These are phyloP conservation scores for Amaranthus hypochondriacus DNA, from an alignment of 148 eudicot species.

Conservation along the genomic window DNA sequence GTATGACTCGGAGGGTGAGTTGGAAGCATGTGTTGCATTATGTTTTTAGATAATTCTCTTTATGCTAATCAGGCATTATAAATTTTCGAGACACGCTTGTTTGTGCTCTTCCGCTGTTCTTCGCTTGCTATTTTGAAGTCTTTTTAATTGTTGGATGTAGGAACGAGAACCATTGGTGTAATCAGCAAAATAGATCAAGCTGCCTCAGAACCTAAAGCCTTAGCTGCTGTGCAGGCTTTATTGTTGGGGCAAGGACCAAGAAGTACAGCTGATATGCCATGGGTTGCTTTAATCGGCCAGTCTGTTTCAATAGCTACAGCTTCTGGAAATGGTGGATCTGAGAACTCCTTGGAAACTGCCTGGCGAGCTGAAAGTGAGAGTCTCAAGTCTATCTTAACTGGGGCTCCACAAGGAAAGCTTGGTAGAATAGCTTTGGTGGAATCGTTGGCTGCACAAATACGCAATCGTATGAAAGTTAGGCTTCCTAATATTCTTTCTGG, in stretches of 20 bases:
- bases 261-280: conserved; percentile 84
- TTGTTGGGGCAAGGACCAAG: conserved; percentile 89
- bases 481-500: conserved; percentile 89
- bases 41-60: not conserved
- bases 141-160: conserved; percentile 31
- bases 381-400: conserved; percentile 80
- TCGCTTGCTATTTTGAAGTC: not conserved
- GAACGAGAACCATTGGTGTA: conserved; percentile 92
- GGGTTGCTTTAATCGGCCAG: conserved; percentile 98
- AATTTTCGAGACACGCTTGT: not conserved
- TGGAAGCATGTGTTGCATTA: conserved; percentile 14
- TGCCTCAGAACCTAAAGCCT: conserved; percentile 79
- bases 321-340: conserved; percentile 78
- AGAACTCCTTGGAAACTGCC: conserved; percentile 90
- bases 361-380: conserved; percentile 99
- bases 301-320: conserved; percentile 93
- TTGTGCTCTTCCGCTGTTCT: conserved; percentile 1
- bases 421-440: conserved; percentile 96
- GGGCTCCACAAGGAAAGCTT: conserved; percentile 89
- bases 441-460: conserved; percentile 80
- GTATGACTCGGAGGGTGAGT: conserved; percentile 79
- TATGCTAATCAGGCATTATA: not conserved
- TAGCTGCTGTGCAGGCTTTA: conserved; percentile 97
- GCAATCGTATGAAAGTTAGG: conserved; percentile 83
- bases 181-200: conserved; percentile 98